Evolutionary conservation across 1,139 yeast genomes (phyloP).

Genomic region (Pichia sp.): DNA sequence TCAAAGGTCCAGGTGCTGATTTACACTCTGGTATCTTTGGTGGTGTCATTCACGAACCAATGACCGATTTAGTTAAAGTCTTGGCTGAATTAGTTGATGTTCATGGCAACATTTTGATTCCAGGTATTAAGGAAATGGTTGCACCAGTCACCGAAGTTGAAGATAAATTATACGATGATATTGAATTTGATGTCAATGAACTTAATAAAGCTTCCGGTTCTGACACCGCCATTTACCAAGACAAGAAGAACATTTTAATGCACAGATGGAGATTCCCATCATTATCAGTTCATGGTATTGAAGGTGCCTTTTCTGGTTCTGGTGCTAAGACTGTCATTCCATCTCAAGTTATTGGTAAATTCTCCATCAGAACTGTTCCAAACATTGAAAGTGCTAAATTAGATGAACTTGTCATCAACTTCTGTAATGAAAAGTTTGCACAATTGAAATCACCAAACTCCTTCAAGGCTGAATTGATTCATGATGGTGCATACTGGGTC

Average conservation of each 20-base stretch:
- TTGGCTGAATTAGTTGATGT: constrained; percentile 71
- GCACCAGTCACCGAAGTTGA: constrained; percentile 86
- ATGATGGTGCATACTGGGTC: constrained; percentile 95
- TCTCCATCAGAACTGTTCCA: constrained; percentile 95
- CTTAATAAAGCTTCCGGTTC: constrained; percentile 87
- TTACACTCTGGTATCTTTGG: constrained; percentile 97
- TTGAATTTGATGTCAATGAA: constrained; percentile 79
- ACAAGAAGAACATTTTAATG: constrained; percentile 80
- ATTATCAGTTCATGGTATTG: constrained; percentile 90
- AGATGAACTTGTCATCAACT: constrained; percentile 66
- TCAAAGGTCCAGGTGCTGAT: constrained; percentile 94
- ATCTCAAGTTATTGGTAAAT: constrained; percentile 87
- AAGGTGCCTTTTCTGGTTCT: constrained; percentile 90
- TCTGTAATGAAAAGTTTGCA: constrained; percentile 57
- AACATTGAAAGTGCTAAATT: constrained; percentile 76
- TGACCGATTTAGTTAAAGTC: constrained; percentile 82
- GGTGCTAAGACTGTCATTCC: constrained; percentile 99
- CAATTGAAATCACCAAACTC: constrained; percentile 70
- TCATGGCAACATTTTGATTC: constrained; percentile 74
- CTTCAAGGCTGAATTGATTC: constrained; percentile 66
- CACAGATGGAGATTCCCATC: constrained; percentile 99
- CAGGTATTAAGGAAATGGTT: constrained; percentile 89
- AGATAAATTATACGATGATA: constrained; percentile 67
- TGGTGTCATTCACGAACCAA: constrained; percentile 95
- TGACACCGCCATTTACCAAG: constrained; percentile 65